phyloP scores from a whole-genome alignment of 306 rosid genomes.

The Ochetophila trinervis region DNA sequence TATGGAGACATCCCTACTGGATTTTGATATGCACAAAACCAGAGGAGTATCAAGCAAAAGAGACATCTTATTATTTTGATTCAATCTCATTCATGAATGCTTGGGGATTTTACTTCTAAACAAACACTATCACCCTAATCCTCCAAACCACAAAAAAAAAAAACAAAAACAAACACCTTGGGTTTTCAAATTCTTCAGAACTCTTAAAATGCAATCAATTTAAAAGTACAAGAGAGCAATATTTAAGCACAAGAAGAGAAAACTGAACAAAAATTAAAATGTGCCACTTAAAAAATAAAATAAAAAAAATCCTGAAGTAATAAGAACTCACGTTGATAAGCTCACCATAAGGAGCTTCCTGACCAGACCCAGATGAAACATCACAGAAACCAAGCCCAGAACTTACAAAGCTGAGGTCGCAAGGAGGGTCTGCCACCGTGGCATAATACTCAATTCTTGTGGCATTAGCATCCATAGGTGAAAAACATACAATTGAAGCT shows the following conservation, averaged over 20 bases:
- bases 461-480: slow-evolving; percentile 76
- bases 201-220: too few species aligned
- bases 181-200: too few species aligned
- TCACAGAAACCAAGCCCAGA: slow-evolving; percentile 94
- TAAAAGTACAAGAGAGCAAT: too few species aligned
- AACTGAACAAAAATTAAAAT: not conserved
- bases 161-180: too few species aligned
- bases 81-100: too few species aligned
- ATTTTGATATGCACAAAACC: too few species aligned
- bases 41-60: too few species aligned
- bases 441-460: slow-evolving; percentile 91
- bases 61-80: too few species aligned
- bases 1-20: too few species aligned
- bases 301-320: not conserved
- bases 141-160: too few species aligned
- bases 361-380: slow-evolving; percentile 53
- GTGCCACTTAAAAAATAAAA: not conserved
- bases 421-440: slow-evolving; percentile 73
- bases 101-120: too few species aligned
- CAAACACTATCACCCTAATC: too few species aligned
- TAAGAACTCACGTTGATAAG: slow-evolving; percentile 67
- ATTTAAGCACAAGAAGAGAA: not conserved
- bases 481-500: slow-evolving; percentile 53
- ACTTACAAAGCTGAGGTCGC: slow-evolving; percentile 62
- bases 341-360: slow-evolving; percentile 69